Base-by-base conservation (phyloP, 1,284 basidiomycete species). In the Heterobasidion occidentale region DNA sequence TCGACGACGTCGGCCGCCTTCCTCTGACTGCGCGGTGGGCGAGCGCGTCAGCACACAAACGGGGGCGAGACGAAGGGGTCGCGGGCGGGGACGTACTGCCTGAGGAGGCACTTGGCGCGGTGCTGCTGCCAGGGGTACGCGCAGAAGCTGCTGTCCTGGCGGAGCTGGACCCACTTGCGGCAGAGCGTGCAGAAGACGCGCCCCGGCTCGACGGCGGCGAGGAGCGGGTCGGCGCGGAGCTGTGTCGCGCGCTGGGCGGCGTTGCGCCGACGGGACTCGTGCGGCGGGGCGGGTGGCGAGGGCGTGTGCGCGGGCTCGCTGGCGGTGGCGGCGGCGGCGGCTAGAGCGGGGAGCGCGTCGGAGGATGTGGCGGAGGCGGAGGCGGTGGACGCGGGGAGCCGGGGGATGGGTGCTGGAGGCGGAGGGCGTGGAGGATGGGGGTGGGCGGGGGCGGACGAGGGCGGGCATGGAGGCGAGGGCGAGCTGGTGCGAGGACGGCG, bases 91-190 rank as follows among this genome's bases (percentile, higher is more conserved):
- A 52, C 53, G 12, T 42, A 56, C 86, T 81, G 76, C 65, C 83
- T 70, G 35, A 79, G 77, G 46, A 86, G 64, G 70, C 87, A 89
- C 67, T 88, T 88, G 46, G 74, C 77, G n/a, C 83, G 77, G 65
- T 89, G 86, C 68, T 88, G 85, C 55, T 81, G 65, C 86, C 87
- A 89, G 27, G 87, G 86, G 66, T 88, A 87, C 51, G 86, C 84
- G 60, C 87, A 89, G 66, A 83, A 89, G 49, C 80, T 81, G 58
- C 76, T 78, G 62, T 89, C 86, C 65, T 88, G 86, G 51, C 87
- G 69, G 34, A 89, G 74, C 66, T 88, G 86, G 1, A 89, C 86
- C 88, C 87, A 90, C 68, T 90, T 89, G 62, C 78, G 75, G 65
- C 88, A 90, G 1, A 88, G 68, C 5, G 75, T 74, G 64, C 87